Evolutionary conservation across 2,329 filamentous ascomycete genomes (phyloP).

Genomic region (Fusarium pseudocircinatum): DNA sequence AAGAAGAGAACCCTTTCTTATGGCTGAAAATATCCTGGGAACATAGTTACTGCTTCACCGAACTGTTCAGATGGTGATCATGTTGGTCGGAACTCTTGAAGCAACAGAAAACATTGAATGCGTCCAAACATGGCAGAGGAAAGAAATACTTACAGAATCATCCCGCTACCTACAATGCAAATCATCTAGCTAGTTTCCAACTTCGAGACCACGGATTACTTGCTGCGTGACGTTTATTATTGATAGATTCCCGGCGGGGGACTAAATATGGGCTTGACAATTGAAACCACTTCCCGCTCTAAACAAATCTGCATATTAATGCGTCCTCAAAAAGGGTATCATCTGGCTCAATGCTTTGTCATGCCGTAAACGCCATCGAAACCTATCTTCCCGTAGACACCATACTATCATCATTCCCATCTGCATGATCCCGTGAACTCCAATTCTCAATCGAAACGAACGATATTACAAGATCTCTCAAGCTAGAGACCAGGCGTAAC

Average conservation of each 20-base stretch:
- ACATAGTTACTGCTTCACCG: background rate
- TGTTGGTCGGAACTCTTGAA: background rate
- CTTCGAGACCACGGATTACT: background rate
- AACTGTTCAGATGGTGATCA: background rate
- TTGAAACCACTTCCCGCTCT: background rate
- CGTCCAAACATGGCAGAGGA: background rate
- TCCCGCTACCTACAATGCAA: background rate
- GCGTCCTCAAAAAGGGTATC: slow-evolving; percentile 34
- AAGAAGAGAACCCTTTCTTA: background rate
- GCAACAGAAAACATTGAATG: background rate
- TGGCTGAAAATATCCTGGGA: background rate
- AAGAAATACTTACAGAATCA: background rate
- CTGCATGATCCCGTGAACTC: slow-evolving; percentile 7
- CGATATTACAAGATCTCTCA: background rate
- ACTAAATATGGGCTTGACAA: background rate
- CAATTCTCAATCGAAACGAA: background rate
- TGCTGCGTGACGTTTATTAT: background rate
- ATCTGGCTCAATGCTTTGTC: slow-evolving; percentile 24
- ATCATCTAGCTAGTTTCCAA: background rate
- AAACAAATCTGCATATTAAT: background rate
- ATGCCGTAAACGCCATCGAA: slow-evolving; percentile 30
- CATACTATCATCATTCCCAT: background rate
- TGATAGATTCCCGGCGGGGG: background rate
- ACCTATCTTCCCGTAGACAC: background rate
- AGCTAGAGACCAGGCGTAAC: background rate